phyloP scores from a whole-genome alignment of 192 early-diverging fungal genomes.

The Coemansia sp. region DNA sequence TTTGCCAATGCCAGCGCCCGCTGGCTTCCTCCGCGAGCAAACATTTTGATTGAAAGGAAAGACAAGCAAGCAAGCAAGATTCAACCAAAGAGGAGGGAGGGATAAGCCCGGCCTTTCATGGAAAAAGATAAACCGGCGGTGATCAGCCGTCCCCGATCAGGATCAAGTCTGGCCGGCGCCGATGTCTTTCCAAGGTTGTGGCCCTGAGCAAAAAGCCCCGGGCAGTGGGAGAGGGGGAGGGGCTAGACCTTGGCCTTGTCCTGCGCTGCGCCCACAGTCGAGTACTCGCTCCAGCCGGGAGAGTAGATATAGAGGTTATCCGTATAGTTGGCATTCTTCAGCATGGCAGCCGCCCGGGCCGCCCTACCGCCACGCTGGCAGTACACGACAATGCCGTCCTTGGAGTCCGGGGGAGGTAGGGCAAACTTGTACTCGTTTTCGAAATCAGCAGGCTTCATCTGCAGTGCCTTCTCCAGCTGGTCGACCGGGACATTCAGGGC shows the following conservation, averaged over 20 bases:
- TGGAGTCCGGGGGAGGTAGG: conserved; percentile 6
- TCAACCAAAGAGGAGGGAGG: no score
- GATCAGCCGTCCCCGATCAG: no score
- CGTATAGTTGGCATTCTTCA: conserved; percentile 5
- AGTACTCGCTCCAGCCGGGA: conserved; percentile 23
- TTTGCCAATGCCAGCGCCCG: not conserved
- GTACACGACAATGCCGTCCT: conserved; percentile 12
- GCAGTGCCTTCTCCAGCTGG: conserved; percentile 10
- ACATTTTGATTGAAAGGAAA: not conserved
- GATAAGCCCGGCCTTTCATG: no score
- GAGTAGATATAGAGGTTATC: conserved; percentile 23
- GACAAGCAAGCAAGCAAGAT: not conserved
- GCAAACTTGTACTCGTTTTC: conserved; percentile 10
- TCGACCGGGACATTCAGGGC: conserved; percentile 24
- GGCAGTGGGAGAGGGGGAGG: no score
- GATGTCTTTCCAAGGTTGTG: no score
- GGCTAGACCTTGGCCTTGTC: no score
- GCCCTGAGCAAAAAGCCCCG: no score
- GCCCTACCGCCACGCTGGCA: conserved; percentile 25
- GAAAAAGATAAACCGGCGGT: no score
- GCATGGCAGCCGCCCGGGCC: conserved; percentile 1
- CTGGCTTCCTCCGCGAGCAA: not conserved
- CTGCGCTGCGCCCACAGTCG: not conserved
- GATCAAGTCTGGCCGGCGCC: no score
- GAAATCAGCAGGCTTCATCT: conserved; percentile 9